Percentiles rank a stretch among this genome's conserved stretches.
Evolutionary conservation across 2,329 filamentous ascomycete genomes (phyloP).

Genomic region (Fusarium stilboides): DNA sequence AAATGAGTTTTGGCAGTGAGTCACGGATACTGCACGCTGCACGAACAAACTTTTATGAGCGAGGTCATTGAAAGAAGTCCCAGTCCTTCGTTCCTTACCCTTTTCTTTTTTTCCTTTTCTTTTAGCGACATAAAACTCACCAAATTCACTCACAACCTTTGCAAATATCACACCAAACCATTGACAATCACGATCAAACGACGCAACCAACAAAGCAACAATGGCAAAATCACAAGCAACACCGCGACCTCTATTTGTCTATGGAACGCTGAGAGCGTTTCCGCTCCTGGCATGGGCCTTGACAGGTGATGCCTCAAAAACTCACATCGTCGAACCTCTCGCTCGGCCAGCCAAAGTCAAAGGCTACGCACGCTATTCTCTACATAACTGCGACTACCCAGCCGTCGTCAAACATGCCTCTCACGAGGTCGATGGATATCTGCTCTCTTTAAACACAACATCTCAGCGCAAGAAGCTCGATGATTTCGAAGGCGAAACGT

Average conservation of each 20-base stretch:
- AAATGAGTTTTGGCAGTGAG: no score
- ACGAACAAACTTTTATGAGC: no score
- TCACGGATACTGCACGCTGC: no score
- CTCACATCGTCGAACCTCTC: background rate
- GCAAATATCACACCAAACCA: no score
- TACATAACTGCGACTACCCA: constrained; percentile 49
- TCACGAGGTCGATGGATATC: constrained; percentile 43
- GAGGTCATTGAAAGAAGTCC: no score
- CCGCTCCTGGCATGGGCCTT: constrained; percentile 52
- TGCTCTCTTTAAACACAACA: constrained; percentile 42
- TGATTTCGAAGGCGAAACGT: constrained; percentile 53
- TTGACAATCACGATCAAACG: no score
- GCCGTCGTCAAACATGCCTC: constrained; percentile 35
- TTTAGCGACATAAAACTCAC: no score
- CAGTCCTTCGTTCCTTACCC: no score
- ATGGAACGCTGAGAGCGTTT: constrained; percentile 49
- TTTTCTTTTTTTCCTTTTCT: no score
- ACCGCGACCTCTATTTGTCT: constrained; percentile 50
- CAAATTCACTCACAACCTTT: no score
- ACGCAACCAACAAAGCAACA: background rate
- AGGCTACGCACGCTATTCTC: constrained; percentile 16
- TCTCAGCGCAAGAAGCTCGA: constrained; percentile 53
- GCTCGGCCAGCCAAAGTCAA: constrained; percentile 30
- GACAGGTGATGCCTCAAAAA: constrained; percentile 48
- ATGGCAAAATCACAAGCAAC: background rate